Evolutionary conservation across 306 rosid genomes (phyloP), one percentile per base, ranked within the genome.

Genomic region (Ceratonia siliqua): DNA sequence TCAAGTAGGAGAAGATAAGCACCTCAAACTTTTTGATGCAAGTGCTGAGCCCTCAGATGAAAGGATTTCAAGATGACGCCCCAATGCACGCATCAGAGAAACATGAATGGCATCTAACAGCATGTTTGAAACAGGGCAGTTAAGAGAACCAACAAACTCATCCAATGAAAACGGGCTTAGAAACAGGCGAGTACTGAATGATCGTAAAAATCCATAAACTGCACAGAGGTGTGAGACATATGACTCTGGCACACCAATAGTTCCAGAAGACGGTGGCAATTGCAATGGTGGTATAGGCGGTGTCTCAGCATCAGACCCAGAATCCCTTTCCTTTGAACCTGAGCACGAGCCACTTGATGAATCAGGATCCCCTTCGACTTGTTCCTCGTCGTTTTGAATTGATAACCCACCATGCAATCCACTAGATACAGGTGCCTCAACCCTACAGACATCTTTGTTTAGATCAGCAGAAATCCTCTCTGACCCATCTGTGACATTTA

Each of bases 111-210:
- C 89, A 63, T 90, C 98, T 78, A 89, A 75, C 80, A 95, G 53
- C 1, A 85, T 80, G 68, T 86, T 92, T 2, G 93, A 57, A 54
- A 74, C 81, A 45, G 41, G 48, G 76, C 85, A 90, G 61, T 95
- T 95, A 59, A 95, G 89, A 3, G 87, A 83, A 5, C 99, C 99
- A 67, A 95, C 93, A 69, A 95, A 92, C 30, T 95, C 99, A 62
- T 95, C 99, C 87, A 95, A 70, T 25, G 92, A 79, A 72, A 92
- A 95, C 0, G 99, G 99, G 58, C 74, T 70, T 62, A 95, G 74
- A 69, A 87, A 95, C 82, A 95, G 30, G 54, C 82, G 68, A 48
- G 78, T 85, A 45, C 98, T 92, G 74, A 92, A 90, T 0, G 98
- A 90, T 52, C 98, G 86, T 52, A 92, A 74, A 73, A 92, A 92